Percentiles rank a stretch among this genome's conserved stretches.
Conservation (phyloP, 768 basidiomycete species). For the Candolleomyces efflorescens region DNA sequence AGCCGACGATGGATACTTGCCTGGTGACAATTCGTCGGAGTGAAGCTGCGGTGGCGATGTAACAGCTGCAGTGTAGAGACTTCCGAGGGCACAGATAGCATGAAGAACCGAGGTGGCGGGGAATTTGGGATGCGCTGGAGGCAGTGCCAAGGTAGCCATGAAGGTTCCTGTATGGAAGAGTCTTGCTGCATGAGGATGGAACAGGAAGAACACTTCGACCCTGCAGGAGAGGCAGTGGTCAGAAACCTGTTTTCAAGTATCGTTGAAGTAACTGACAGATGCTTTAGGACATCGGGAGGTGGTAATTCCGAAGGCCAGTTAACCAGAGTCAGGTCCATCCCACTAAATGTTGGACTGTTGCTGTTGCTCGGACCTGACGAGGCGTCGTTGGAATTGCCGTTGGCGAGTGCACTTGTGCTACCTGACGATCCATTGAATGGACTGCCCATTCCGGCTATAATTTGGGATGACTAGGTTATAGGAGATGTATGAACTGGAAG, state of each 20-base stretch:
- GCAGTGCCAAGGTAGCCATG: conserved; percentile 55
- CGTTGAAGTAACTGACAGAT: conserved; percentile 46
- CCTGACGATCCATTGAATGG: not conserved
- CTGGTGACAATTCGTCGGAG: conserved; percentile 44
- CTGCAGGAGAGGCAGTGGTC: conserved; percentile 25
- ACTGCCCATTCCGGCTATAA: not conserved
- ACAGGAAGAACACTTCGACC: conserved; percentile 76
- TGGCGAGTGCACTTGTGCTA: not conserved
- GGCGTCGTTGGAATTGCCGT: not conserved
- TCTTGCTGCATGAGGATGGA: conserved; percentile 68
- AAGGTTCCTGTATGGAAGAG: conserved; percentile 68
- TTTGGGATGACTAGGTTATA: not conserved
- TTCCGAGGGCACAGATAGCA: conserved; percentile 81
- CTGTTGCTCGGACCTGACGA: not conserved
- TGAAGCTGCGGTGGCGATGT: conserved; percentile 50
- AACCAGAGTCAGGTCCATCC: conserved; percentile 40
- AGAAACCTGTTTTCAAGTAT: not conserved
- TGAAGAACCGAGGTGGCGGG: conserved; percentile 71
- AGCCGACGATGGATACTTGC: conserved; percentile 19
- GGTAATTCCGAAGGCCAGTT: conserved; percentile 66
- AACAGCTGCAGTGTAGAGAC: conserved; percentile 69
- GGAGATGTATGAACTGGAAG: no score
- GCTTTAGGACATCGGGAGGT: conserved; percentile 56
- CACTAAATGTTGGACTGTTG: conserved; percentile 11
- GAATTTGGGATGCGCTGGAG: conserved; percentile 69